phyloP scores from a whole-genome alignment of 306 rosid species.

The Rosa chinensis region DNA sequence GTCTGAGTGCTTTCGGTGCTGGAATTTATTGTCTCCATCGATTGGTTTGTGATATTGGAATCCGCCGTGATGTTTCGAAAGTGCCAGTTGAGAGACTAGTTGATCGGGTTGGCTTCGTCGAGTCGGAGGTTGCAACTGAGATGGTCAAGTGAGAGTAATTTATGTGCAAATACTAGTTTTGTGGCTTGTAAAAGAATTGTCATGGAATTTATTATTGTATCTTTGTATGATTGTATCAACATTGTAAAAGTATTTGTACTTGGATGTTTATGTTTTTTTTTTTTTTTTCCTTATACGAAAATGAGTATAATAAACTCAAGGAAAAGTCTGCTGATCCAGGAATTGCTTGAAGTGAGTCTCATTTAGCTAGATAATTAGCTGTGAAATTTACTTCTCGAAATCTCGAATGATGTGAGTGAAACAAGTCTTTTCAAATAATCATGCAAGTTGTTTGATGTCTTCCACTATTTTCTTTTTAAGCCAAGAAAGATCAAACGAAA shows the following conservation, averaged over 20 bases:
- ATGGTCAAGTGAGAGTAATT: constrained; percentile 10
- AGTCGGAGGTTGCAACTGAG: constrained; percentile 27
- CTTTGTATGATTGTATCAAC: not conserved
- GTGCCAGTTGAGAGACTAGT: constrained; percentile 58
- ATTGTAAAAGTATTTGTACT: not conserved
- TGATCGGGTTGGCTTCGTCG: constrained; percentile 21
- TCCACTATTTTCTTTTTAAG: not conserved
- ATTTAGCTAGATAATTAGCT: not conserved
- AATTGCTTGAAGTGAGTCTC: not conserved
- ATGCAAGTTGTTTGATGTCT: not conserved
- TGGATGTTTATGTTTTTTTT: not conserved
- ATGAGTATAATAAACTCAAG: not conserved
- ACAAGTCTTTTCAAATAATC: too few relatives aligned
- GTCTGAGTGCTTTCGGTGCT: constrained; percentile 24
- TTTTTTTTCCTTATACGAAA: too few relatives aligned
- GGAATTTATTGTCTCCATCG: constrained; percentile 51
- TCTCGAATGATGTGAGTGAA: not conserved
- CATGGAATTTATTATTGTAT: not conserved
- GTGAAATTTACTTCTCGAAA: not conserved
- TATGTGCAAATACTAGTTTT: not conserved
- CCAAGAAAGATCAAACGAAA: too few relatives aligned
- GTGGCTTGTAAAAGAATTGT: not conserved
- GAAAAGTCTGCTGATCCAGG: not conserved
- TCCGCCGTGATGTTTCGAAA: constrained; percentile 48
- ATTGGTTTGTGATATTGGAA: constrained; percentile 51